Conservation (phyloP, 2,329 filamentous ascomycete species). For the Colletotrichum graminicola region DNA sequence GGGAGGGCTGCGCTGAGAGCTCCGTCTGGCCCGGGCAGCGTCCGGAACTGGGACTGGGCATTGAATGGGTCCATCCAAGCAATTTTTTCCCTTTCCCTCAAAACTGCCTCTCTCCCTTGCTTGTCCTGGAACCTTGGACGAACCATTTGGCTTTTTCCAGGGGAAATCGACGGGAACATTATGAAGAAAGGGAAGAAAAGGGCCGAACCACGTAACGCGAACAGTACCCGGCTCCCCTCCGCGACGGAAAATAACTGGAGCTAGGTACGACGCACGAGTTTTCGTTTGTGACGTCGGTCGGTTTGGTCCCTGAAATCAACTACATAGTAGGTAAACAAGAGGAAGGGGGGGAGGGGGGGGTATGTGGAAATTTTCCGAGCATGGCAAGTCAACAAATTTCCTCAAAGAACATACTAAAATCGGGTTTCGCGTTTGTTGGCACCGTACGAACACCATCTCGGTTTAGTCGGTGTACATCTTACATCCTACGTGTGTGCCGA, state of each 20-base stretch:
- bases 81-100: slow-evolving; percentile 26
- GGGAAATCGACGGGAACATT: slow-evolving; percentile 11
- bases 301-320: slow-evolving; percentile 2
- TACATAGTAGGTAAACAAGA: background rate
- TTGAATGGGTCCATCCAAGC: slow-evolving; percentile 37
- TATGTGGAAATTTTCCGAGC: slow-evolving; percentile 13
- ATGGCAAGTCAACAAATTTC: slow-evolving; percentile 8
- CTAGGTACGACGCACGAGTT: slow-evolving; percentile 22
- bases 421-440: slow-evolving; percentile 3
- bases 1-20: slow-evolving; percentile 34
- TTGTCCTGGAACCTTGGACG: slow-evolving; percentile 14
- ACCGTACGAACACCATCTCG: background rate
- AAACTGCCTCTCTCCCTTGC: slow-evolving; percentile 11
- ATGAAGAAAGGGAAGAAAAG: slow-evolving; percentile 4
- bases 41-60: slow-evolving; percentile 40
- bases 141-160: background rate
- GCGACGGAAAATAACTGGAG: slow-evolving; percentile 35
- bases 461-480: background rate
- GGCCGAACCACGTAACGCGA: slow-evolving; percentile 35
- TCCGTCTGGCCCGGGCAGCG: slow-evolving; percentile 41
- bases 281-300: slow-evolving; percentile 32
- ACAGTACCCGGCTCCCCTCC: slow-evolving; percentile 1
- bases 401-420: background rate
- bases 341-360: background rate
- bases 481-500: background rate